Percentiles rank a stretch among this genome's conserved stretches.
phyloP scores from a whole-genome alignment of 2,329 filamentous ascomycete species.

The Leptoxyphium fumago region DNA sequence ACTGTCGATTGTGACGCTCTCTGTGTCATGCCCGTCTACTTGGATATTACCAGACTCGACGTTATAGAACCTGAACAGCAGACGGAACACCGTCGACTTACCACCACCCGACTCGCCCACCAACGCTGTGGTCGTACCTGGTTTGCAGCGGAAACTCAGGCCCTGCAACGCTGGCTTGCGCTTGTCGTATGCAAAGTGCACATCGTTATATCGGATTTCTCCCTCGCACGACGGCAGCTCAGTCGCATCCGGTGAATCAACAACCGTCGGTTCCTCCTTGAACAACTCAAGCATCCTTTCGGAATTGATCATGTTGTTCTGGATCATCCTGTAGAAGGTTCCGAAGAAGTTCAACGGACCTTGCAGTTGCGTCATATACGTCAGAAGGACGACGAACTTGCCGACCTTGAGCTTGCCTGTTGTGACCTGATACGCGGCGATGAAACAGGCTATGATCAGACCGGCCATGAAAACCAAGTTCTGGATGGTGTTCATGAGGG shows the following conservation, averaged over 20 bases:
- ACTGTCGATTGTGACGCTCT: conserved; percentile 76
- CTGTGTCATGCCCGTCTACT: conserved; percentile 72
- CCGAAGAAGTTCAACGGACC: conserved; percentile 64
- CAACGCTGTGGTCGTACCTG: conserved; percentile 87
- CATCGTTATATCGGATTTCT: conserved; percentile 73
- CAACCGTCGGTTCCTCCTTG: conserved; percentile 85
- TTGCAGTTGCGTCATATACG: conserved; percentile 61
- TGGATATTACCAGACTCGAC: conserved; percentile 63
- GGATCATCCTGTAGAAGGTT: conserved; percentile 89
- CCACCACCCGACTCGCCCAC: conserved; percentile 94
- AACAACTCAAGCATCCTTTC: conserved; percentile 91
- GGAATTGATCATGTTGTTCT: conserved; percentile 93
- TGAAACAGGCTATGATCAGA: conserved; percentile 52
- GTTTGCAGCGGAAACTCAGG: conserved; percentile 69
- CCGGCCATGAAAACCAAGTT: conserved; percentile 50
- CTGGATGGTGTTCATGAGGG: conserved; percentile 46
- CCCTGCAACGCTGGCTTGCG: conserved; percentile 74
- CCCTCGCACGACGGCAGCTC: conserved; percentile 57
- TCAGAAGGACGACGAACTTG: conserved; percentile 55
- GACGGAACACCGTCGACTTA: conserved; percentile 89
- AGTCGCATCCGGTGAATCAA: conserved; percentile 55
- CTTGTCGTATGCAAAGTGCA: conserved; percentile 79
- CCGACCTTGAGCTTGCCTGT: conserved; percentile 46
- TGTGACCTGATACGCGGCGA: conserved; percentile 55
- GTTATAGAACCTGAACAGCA: conserved; percentile 96